These are phyloP conservation scores for Candida tibetensis DNA, from an alignment of 805 yeast species.

Conservation along the genomic window DNA sequence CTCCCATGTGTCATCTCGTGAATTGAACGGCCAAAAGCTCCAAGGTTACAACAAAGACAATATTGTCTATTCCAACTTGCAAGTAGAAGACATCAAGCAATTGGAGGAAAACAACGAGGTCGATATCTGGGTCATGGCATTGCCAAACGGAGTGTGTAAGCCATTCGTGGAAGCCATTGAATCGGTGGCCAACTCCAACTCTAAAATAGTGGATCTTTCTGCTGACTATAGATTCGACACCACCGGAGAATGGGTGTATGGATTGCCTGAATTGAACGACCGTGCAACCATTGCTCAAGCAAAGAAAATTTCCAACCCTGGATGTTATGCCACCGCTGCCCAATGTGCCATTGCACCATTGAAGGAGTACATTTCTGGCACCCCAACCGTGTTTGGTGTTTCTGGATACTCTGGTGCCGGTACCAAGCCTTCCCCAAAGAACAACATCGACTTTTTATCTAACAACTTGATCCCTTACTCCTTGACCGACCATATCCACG, in stretches of 20 bases:
- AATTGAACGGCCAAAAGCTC: constrained; percentile 80
- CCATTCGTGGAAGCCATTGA: constrained; percentile 83
- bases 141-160: constrained; percentile 95
- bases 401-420: constrained; percentile 99
- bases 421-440: constrained; percentile 96
- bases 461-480: constrained; percentile 94
- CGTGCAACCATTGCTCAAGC: constrained; percentile 68
- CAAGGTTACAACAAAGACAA: constrained; percentile 83
- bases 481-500: constrained; percentile 95
- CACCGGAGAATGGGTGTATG: constrained; percentile 86
- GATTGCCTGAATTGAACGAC: constrained; percentile 86
- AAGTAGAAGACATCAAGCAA: constrained; percentile 76
- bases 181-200: constrained; percentile 57
- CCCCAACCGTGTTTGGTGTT: constrained; percentile 89
- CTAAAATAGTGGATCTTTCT: constrained; percentile 85
- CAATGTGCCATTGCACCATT: constrained; percentile 87
- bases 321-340: constrained; percentile 99
- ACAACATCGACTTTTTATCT: constrained; percentile 69
- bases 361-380: constrained; percentile 60
- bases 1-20: constrained; percentile 94
- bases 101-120: constrained; percentile 75
- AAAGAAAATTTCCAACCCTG: constrained; percentile 88
- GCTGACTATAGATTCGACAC: constrained; percentile 96
- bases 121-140: constrained; percentile 98
- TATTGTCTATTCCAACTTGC: constrained; percentile 79